Percentiles rank a stretch among this genome's conserved stretches.
These are phyloP conservation scores for Penicillium oxalicum DNA, from an alignment of 2,329 filamentous ascomycete species.

Conservation along the genomic window DNA sequence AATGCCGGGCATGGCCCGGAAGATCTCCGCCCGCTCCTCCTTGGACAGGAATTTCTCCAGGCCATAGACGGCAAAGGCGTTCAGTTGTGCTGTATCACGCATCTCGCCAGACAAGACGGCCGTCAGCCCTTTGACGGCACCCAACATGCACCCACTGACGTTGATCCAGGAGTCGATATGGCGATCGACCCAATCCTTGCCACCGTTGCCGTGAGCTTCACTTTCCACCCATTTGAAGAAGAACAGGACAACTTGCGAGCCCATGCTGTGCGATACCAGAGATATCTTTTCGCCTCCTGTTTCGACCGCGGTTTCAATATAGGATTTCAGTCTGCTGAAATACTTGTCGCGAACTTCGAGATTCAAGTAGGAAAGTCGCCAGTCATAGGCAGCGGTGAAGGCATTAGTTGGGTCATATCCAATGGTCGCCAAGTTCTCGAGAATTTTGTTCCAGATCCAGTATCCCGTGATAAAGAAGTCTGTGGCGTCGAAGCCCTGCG, in stretches of 20 bases:
- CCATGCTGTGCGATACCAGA: conserved; percentile 93
- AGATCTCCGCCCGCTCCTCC: conserved; percentile 85
- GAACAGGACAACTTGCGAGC: conserved; percentile 82
- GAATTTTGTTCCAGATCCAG: conserved; percentile 99
- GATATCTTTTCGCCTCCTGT: conserved; percentile 73
- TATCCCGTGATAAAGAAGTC: conserved; percentile 81
- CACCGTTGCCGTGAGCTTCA: conserved; percentile 69
- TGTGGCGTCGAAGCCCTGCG: conserved; percentile 94
- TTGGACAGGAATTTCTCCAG: conserved; percentile 91
- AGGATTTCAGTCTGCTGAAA: conserved; percentile 81
- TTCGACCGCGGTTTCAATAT: conserved; percentile 78
- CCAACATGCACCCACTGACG: conserved; percentile 95
- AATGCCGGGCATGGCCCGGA: conserved; percentile 93
- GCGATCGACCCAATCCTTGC: conserved; percentile 80
- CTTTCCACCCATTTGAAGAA: conserved; percentile 79
- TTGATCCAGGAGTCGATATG: conserved; percentile 97
- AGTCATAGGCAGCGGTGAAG: conserved; percentile 72
- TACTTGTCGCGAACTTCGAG: conserved; percentile 88
- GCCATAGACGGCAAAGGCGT: conserved; percentile 92
- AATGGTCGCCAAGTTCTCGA: conserved; percentile 92
- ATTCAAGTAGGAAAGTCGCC: conserved; percentile 85
- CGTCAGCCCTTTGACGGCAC: conserved; percentile 82
- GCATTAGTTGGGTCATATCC: conserved; percentile 83
- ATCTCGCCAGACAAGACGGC: conserved; percentile 93
- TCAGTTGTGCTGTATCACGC: conserved; percentile 95